These are phyloP conservation scores for Verticillium nubilum DNA, from an alignment of 2,329 filamentous ascomycete genomes.

Conservation along the genomic window DNA sequence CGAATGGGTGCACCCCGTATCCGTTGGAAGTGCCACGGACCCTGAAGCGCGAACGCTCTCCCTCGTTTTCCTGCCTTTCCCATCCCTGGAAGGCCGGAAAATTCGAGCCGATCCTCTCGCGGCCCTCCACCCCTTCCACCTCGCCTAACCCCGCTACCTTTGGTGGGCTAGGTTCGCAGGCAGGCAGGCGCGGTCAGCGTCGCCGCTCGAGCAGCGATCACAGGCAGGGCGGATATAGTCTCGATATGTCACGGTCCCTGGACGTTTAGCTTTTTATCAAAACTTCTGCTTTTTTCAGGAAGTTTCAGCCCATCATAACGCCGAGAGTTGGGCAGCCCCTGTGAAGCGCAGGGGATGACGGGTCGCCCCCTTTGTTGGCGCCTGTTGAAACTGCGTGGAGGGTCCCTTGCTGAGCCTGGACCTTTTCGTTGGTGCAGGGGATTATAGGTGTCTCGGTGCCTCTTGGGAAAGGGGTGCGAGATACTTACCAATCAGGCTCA, in stretches of 20 bases:
- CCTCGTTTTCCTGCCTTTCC: not conserved
- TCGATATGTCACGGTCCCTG: not conserved
- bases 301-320: conserved; percentile 25
- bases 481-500: conserved; percentile 1
- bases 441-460: conserved; percentile 2
- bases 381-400: conserved; percentile 3
- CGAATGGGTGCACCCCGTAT: conserved; percentile 3
- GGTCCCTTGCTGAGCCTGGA: conserved; percentile 17
- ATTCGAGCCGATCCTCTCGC: conserved; percentile 1
- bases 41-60: conserved; percentile 12
- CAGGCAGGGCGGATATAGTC: conserved; percentile 1
- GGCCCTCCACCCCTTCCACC: not conserved
- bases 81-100: not conserved
- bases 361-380: not conserved
- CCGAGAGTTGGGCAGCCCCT: conserved; percentile 27
- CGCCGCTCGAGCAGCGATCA: conserved; percentile 2
- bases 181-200: not conserved
- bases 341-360: conserved; percentile 15
- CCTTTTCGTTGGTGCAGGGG: conserved; percentile 18
- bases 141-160: not conserved
- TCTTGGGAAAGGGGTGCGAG: not conserved
- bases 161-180: not conserved
- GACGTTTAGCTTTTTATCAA: not conserved
- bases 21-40: conserved; percentile 14
- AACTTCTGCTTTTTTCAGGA: conserved; percentile 6